Conservation (phyloP, 2,329 filamentous ascomycete genomes). For the Cercospora sp. region DNA sequence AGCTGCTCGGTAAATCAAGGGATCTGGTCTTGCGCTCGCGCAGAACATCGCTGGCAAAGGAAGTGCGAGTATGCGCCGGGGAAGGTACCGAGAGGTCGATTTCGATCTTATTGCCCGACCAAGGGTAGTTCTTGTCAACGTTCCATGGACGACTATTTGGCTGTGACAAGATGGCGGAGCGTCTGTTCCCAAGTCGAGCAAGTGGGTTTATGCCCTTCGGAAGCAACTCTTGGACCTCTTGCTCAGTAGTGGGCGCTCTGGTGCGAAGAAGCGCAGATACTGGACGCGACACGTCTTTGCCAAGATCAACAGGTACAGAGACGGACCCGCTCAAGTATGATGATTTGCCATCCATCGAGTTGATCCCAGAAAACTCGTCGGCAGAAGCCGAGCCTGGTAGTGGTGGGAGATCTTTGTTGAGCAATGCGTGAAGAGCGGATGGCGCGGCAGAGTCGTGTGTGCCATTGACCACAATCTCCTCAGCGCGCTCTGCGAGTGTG, state of each 20-base stretch:
- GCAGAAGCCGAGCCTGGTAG: slow-evolving; percentile 36
- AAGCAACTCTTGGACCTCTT: slow-evolving; percentile 36
- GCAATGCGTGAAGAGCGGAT: slow-evolving; percentile 20
- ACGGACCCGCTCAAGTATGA: slow-evolving; percentile 37
- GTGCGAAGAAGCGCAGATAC: slow-evolving; percentile 34
- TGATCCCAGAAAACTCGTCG: slow-evolving; percentile 30
- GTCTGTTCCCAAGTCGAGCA: slow-evolving; percentile 33
- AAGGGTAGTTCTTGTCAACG: slow-evolving; percentile 50
- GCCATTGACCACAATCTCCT: slow-evolving; percentile 41
- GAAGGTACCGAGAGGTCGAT: slow-evolving; percentile 45
- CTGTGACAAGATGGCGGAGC: slow-evolving; percentile 38
- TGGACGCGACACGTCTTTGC: slow-evolving; percentile 30
- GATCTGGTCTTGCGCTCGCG: slow-evolving; percentile 34
- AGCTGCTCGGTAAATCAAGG: slow-evolving; percentile 27
- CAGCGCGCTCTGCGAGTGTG: slow-evolving; percentile 40
- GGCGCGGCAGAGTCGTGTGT: slow-evolving; percentile 39
- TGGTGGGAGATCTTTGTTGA: slow-evolving; percentile 42
- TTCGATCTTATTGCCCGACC: slow-evolving; percentile 42
- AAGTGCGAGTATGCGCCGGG: slow-evolving; percentile 35
- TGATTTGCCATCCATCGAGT: slow-evolving; percentile 29
- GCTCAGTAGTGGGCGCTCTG: slow-evolving; percentile 35
- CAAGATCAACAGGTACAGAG: slow-evolving; percentile 36
- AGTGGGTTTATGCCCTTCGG: slow-evolving; percentile 39
- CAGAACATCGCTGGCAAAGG: slow-evolving; percentile 32
- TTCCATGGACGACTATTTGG: slow-evolving; percentile 50